Percentiles rank a stretch among this genome's conserved stretches.
These are phyloP conservation scores for Xylariaceae sp. DNA, from an alignment of 2,329 filamentous ascomycete genomes.

Conservation along the genomic window DNA sequence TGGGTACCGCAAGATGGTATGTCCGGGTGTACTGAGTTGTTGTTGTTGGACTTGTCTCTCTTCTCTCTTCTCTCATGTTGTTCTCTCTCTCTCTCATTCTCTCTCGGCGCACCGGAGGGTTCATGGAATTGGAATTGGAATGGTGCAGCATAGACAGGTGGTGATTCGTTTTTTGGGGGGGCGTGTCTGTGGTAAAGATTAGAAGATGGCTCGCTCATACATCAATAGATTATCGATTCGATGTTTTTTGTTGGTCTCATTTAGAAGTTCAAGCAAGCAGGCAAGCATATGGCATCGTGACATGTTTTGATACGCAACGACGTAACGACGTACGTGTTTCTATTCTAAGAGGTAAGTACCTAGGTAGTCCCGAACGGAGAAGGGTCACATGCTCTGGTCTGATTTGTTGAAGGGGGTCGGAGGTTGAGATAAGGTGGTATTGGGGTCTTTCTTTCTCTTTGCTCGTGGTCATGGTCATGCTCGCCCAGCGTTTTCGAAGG, in stretches of 20 bases:
- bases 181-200: constrained; percentile 11
- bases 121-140: background rate
- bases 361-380: too few relatives aligned
- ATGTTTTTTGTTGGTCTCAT: constrained; percentile 9
- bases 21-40: background rate
- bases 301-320: too few relatives aligned
- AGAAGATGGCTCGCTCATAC: constrained; percentile 12
- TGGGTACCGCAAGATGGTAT: constrained; percentile 1
- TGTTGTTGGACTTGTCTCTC: constrained; percentile 1
- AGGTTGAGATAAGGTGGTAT: too few relatives aligned
- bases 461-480: too few relatives aligned
- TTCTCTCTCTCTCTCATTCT: constrained; percentile 1
- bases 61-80: constrained; percentile 3
- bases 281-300: too few relatives aligned
- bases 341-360: too few relatives aligned
- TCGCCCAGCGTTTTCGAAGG: too few relatives aligned
- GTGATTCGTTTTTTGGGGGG: background rate
- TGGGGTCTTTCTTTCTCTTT: too few relatives aligned
- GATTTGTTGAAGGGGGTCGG: too few relatives aligned
- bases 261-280: background rate
- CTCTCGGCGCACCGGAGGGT: constrained; percentile 2
- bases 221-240: constrained; percentile 10
- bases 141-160: constrained; percentile 12
- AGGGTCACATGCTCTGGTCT: too few relatives aligned
- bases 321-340: too few relatives aligned